Evolutionary conservation across 306 rosid species (phyloP), one percentile per base, ranked within the genome.

Genomic region (Herpetospermum pedunculosum): DNA sequence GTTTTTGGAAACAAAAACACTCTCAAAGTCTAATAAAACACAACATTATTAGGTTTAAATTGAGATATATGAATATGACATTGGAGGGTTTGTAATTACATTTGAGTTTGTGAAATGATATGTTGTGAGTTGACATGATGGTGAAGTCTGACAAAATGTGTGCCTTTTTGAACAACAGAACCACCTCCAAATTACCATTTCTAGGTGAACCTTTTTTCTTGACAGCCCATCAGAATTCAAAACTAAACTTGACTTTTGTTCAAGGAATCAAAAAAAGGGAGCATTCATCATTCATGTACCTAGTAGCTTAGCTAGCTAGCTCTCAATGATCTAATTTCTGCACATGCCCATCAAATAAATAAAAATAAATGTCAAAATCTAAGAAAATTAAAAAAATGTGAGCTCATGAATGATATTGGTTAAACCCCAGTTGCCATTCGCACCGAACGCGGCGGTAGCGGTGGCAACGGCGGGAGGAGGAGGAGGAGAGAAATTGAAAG

Each of bases 281-380:
- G 12, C 70, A 9, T n/a, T 62, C 43, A 29, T 58, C 65, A 58
- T 58, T 62, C 46, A 62, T 62, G 28, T 62, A 34, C 46, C 35
- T 62, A n/a, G n/a, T n/a, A n/a, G n/a, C n/a, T n/a, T n/a, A n/a
- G n/a, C n/a, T n/a, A n/a, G n/a, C n/a, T n/a, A n/a, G n/a, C n/a
- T n/a, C n/a, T n/a, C n/a, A n/a, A n/a, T n/a, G n/a, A n/a, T n/a
- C n/a, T n/a, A n/a, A n/a, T n/a, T 62, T 62, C 69, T 34, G 70
- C 70, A 34, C 43, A 60, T 62, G 70, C 70, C 70, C 70, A 62
- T n/a, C 53, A 48, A 48, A n/a, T n/a, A n/a, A 60, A 2, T 18
- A 18, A 34, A 62, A 62, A 62, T 9, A 62, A 62, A 62, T 9
- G 19, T 30, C 68, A 59, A 59, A 59, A 59, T 59, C 41, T 26